phyloP scores from a whole-genome alignment of 352 stramenopile genomes.

The Plasmopara halstedii region DNA sequence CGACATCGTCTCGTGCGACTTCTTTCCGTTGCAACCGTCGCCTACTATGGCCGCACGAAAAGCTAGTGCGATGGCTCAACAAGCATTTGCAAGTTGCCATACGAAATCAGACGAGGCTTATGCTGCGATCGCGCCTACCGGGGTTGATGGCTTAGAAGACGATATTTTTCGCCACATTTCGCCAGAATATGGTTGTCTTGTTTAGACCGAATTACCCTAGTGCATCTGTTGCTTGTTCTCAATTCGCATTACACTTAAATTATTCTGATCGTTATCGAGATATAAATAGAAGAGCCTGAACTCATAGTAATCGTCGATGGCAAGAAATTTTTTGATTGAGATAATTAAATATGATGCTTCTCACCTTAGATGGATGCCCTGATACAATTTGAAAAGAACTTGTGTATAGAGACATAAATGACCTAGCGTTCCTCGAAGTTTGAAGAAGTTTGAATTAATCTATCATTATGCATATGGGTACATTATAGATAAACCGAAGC shows the following conservation, averaged over 20 bases:
- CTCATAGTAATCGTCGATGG: no score
- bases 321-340: no score
- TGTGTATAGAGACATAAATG: no score
- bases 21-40: conserved; percentile 40
- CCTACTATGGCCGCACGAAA: conserved; percentile 35
- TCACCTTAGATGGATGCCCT: no score
- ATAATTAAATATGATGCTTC: no score
- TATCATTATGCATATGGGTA: no score
- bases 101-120: conserved; percentile 4
- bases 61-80: conserved; percentile 11
- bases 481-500: no score
- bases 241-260: neutral
- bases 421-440: no score
- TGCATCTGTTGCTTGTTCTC: neutral
- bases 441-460: no score
- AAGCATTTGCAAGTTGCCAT: conserved; percentile 1
- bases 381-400: no score
- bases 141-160: conserved; percentile 40
- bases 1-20: conserved; percentile 41
- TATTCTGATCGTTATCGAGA: neutral
- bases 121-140: conserved; percentile 3
- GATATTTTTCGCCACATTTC: conserved; percentile 83
- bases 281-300: neutral
- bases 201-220: conserved; percentile 22
- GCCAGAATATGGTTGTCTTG: conserved; percentile 73